Evolutionary conservation across 2,329 filamentous ascomycete genomes (phyloP), one percentile per base, ranked within the genome.

Genomic region (Arthrobotrys musiformis): DNA sequence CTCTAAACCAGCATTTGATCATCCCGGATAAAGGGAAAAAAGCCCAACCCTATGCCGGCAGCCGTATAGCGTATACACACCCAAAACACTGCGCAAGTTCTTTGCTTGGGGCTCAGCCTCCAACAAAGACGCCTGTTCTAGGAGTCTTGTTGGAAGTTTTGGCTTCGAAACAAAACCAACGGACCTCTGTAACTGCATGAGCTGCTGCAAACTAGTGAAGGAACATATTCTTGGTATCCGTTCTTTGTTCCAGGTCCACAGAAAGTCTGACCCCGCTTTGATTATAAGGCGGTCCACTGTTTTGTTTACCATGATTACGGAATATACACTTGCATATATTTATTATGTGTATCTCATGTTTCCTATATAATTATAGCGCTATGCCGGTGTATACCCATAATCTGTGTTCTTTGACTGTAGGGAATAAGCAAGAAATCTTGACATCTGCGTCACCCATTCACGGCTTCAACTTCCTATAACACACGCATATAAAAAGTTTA

Each of bases 141-240:
- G n/a, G n/a, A n/a, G n/a, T n/a, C 24, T 58, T 58, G 56, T 61
- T 61, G 56, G 56, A 44, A 6, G 56, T 61, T 61, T 61, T 26
- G 13, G 4, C 56, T 44, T 61, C 56, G 19, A 44, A 61, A 61
- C 56, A 44, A 26, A 61, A 61, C 33, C 22, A 61, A 61, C 56
- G 22, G 11, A n/a, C n/a, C n/a, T n/a, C 40, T n/a, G 17, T 35
- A 35, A 37, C 0, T 35, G 4, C 40, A 1, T 56, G 7, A 5
- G 28, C 17, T 26, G n/a, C 4, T 13, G 17, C 13, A 17, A 26
- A 37, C 15, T 56, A 22, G 13, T 56, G 6, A 19, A 8, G 17
- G 17, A 30, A 52, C 13, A 30, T 28, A 33, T 19, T 17, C n/a
- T n/a, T n/a, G n/a, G n/a, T n/a, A n/a, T n/a, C n/a, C 13, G 11